Evolutionary conservation across 768 basidiomycete species (phyloP).

Genomic region (Hypholoma sublateritium): DNA sequence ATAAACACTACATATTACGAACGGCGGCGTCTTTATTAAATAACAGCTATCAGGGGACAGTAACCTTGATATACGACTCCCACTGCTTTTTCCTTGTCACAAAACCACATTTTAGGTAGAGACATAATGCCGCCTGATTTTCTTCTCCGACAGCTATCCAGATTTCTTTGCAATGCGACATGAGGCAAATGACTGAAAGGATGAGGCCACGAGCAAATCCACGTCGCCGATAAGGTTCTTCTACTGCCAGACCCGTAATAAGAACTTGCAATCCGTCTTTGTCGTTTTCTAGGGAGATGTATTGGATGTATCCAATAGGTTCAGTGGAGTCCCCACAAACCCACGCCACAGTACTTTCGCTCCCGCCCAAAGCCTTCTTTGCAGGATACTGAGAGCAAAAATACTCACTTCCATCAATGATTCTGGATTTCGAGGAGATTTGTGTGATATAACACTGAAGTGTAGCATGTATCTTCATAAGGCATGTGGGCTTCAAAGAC

Average conservation of each 20-base stretch:
- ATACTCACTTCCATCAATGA: conserved; percentile 1
- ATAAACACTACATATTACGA: too few relatives aligned
- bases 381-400: conserved; percentile 4
- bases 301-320: conserved; percentile 7
- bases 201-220: conserved; percentile 6
- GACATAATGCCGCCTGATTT: not conserved
- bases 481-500: not conserved
- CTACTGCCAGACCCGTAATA: conserved; percentile 6
- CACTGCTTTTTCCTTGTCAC: not conserved
- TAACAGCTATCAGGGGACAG: too few relatives aligned
- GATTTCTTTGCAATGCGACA: conserved; percentile 3
- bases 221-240: conserved; percentile 1
- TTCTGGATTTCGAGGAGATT: not conserved
- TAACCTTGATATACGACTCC: not conserved
- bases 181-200: not conserved
- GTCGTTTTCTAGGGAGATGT: not conserved
- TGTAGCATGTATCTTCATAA: not conserved
- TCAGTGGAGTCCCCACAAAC: not conserved
- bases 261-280: not conserved
- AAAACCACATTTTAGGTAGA: conserved; percentile 9
- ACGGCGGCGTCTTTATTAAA: too few relatives aligned
- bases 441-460: not conserved
- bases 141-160: conserved; percentile 4
- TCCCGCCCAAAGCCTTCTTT: not conserved
- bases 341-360: conserved; percentile 6